phyloP scores from a whole-genome alignment of 1,284 basidiomycete genomes.

The Chalciporus sp. region DNA sequence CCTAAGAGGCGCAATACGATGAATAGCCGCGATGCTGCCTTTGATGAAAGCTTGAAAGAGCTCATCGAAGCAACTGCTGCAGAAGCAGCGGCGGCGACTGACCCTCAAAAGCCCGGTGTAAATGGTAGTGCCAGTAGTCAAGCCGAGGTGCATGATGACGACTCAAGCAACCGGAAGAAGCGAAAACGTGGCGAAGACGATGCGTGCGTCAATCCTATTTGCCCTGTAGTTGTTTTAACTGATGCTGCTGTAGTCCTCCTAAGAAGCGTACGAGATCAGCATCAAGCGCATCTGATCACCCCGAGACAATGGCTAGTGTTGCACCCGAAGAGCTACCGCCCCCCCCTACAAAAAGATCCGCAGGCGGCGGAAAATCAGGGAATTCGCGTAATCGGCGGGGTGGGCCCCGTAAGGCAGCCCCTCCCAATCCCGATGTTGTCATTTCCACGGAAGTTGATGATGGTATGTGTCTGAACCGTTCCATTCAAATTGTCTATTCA shows the following conservation, averaged over 20 bases:
- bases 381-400: slow-evolving; percentile 42
- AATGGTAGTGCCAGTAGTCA: slow-evolving; percentile 37
- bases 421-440: slow-evolving; percentile 40
- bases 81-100: slow-evolving; percentile 54
- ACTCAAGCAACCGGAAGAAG: slow-evolving; percentile 60
- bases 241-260: slow-evolving; percentile 42
- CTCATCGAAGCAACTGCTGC: slow-evolving; percentile 72
- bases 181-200: slow-evolving; percentile 76
- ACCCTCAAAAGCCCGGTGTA: slow-evolving; percentile 26
- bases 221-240: slow-evolving; percentile 16
- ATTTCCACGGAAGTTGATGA: slow-evolving; percentile 61
- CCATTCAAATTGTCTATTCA: slow-evolving; percentile 32
- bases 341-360: slow-evolving; percentile 33
- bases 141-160: slow-evolving; percentile 48
- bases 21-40: slow-evolving; percentile 95
- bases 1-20: slow-evolving; percentile 91
- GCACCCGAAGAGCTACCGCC: slow-evolving; percentile 46
- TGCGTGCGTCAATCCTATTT: slow-evolving; percentile 45
- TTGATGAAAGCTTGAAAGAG: slow-evolving; percentile 83
- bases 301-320: slow-evolving; percentile 35
- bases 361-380: slow-evolving; percentile 31
- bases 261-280: slow-evolving; percentile 74
- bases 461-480: slow-evolving; percentile 47
- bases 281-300: slow-evolving; percentile 65
- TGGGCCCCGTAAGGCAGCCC: slow-evolving; percentile 31